These are phyloP conservation scores for Fusarium sacchari DNA, from an alignment of 2,329 filamentous ascomycete species.

Conservation along the genomic window DNA sequence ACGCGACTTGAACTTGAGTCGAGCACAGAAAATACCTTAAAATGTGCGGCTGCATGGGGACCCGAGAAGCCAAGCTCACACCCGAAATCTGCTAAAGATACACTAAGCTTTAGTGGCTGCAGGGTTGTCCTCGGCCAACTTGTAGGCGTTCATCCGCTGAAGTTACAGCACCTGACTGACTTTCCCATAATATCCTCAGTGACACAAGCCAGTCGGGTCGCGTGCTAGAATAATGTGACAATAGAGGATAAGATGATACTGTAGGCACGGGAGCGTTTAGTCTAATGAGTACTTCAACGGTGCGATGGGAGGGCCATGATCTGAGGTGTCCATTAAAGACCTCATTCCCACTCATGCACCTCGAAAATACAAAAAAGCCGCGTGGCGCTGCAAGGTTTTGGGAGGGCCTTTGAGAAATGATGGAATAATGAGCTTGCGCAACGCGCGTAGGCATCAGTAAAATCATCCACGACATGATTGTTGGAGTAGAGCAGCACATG, in stretches of 20 bases:
- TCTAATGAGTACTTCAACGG: neutral
- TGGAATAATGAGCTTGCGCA: constrained; percentile 4
- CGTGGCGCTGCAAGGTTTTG: constrained; percentile 43
- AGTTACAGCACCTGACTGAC: constrained; percentile 4
- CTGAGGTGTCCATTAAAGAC: constrained; percentile 11
- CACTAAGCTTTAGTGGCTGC: constrained; percentile 32
- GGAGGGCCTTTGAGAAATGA: constrained; percentile 24
- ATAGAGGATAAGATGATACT: neutral
- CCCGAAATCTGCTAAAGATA: constrained; percentile 26
- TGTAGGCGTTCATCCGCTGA: constrained; percentile 22
- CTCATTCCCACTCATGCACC: constrained; percentile 10
- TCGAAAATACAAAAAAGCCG: constrained; percentile 30
- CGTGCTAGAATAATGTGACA: constrained; percentile 4
- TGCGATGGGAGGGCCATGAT: neutral
- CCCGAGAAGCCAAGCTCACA: neutral
- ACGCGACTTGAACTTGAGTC: constrained; percentile 30
- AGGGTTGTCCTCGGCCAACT: constrained; percentile 5
- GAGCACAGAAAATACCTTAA: constrained; percentile 22
- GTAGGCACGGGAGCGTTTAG: neutral
- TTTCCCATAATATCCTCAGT: neutral
- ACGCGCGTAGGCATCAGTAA: constrained; percentile 11
- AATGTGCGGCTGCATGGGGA: constrained; percentile 9
- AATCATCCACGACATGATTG: neutral
- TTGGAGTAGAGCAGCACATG: neutral
- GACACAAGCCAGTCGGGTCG: constrained; percentile 8